A percentile compares a stretch with the other conserved stretches of the same genome.
phyloP scores from a whole-genome alignment of 1,139 yeast species.

The Diutina ranongensis region DNA sequence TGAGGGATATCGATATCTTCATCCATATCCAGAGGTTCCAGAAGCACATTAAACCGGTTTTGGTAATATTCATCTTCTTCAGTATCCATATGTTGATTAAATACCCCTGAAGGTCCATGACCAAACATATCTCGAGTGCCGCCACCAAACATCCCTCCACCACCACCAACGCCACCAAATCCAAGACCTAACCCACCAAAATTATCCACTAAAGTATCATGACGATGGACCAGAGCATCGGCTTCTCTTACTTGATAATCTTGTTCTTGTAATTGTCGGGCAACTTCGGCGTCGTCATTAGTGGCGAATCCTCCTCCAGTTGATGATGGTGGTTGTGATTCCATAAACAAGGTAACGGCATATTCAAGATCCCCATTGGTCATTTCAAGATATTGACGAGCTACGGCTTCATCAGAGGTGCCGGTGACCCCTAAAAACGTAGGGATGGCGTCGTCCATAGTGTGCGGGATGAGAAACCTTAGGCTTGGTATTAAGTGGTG shows the following conservation, averaged over 20 bases:
- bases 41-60: background rate
- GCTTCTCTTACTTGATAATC: constrained; percentile 50
- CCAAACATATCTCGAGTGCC: constrained; percentile 28
- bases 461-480: too few relatives aligned
- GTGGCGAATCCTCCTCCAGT: constrained; percentile 7
- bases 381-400: constrained; percentile 70
- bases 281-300: constrained; percentile 46
- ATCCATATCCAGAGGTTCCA: constrained; percentile 3
- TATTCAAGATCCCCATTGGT: constrained; percentile 71
- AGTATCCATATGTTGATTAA: constrained; percentile 31
- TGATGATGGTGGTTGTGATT: constrained; percentile 27
- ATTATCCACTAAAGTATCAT: constrained; percentile 60
- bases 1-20: constrained; percentile 7
- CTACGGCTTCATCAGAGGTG: constrained; percentile 53
- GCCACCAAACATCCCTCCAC: background rate
- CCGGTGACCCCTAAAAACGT: constrained; percentile 83
- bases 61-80: constrained; percentile 14
- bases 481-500: too few relatives aligned
- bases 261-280: constrained; percentile 55
- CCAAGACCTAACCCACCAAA: background rate
- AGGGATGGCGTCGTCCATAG: constrained; percentile 46
- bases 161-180: background rate
- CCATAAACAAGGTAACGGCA: constrained; percentile 80
- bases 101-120: constrained; percentile 28
- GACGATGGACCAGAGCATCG: constrained; percentile 69